Conservation (phyloP, 2,329 filamentous ascomycete species). For the Phialocephala subalpina region DNA sequence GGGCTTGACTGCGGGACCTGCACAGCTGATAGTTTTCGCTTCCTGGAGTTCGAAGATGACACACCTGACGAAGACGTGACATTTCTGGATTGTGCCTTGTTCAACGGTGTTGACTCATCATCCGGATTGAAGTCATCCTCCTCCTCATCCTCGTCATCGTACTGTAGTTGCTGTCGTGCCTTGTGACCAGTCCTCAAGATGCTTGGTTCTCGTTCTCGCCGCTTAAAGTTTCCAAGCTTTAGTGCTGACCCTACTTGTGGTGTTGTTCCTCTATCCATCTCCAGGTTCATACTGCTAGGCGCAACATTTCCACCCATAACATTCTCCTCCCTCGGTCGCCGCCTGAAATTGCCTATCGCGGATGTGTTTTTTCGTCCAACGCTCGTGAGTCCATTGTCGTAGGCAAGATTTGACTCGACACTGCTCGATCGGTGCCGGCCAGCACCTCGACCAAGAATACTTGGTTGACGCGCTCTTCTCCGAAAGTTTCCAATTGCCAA, state of each 20-base stretch:
- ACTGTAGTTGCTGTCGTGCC: slow-evolving; percentile 44
- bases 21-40: slow-evolving; percentile 56
- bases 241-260: slow-evolving; percentile 47
- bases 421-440: slow-evolving; percentile 42
- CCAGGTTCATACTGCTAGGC: slow-evolving; percentile 38
- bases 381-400: slow-evolving; percentile 39
- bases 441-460: slow-evolving; percentile 38
- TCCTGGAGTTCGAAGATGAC: slow-evolving; percentile 52
- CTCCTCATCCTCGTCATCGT: slow-evolving; percentile 50
- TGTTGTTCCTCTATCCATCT: slow-evolving; percentile 38
- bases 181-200: slow-evolving; percentile 57
- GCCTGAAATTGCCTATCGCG: slow-evolving; percentile 41
- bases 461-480: slow-evolving; percentile 60
- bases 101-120: slow-evolving; percentile 73
- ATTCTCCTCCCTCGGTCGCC: slow-evolving; percentile 45
- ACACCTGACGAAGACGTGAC: slow-evolving; percentile 22
- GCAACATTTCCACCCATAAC: slow-evolving; percentile 41
- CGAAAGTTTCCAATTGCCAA: slow-evolving; percentile 62
- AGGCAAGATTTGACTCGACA: slow-evolving; percentile 42
- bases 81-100: slow-evolving; percentile 53
- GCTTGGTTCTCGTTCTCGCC: slow-evolving; percentile 66
- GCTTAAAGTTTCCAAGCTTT: slow-evolving; percentile 65
- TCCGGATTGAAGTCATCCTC: slow-evolving; percentile 66
- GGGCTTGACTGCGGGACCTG: slow-evolving; percentile 41
- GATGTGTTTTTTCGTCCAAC: slow-evolving; percentile 40